A percentile compares a stretch with the other conserved stretches of the same genome.
Conservation (phyloP, 805 yeast genomes). For the Tetrapisispora fleetii region DNA sequence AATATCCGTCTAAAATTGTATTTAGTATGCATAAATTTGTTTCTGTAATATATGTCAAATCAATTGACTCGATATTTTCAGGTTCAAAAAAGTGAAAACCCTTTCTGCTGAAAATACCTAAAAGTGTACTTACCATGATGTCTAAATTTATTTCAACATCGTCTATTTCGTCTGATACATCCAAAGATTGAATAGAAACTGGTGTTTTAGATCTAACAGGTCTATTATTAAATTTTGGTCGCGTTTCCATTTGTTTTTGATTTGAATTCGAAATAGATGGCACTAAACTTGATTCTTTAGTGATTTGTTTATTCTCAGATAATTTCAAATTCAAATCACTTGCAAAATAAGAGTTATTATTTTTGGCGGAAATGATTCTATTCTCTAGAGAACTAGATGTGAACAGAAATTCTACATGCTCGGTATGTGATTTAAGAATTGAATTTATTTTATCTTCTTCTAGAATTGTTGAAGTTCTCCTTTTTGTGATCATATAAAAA, state of each 20-base stretch:
- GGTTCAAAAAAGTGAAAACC: slow-evolving; percentile 10
- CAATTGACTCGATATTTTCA: slow-evolving; percentile 2
- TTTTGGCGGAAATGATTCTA: background rate
- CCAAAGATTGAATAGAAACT: background rate
- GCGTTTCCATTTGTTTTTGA: background rate
- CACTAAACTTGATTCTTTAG: background rate
- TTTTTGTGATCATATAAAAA: slow-evolving; percentile 3
- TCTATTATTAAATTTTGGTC: background rate
- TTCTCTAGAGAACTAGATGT: background rate
- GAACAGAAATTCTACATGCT: background rate
- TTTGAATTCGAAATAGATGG: background rate
- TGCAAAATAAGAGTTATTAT: background rate
- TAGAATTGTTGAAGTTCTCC: slow-evolving; percentile 1
- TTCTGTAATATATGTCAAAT: slow-evolving; percentile 6
- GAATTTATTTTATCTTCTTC: slow-evolving; percentile 2
- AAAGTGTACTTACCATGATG: slow-evolving; percentile 13
- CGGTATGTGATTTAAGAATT: background rate
- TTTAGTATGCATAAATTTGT: slow-evolving; percentile 13
- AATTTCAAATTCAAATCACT: background rate
- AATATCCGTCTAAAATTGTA: slow-evolving; percentile 31
- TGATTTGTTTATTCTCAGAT: background rate
- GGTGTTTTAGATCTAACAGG: background rate
- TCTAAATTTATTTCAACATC: slow-evolving; percentile 13
- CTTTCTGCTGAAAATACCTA: slow-evolving; percentile 16
- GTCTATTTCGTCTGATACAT: background rate